Conservation (phyloP, 805 yeast species). For the Starmera pachycereana region DNA sequence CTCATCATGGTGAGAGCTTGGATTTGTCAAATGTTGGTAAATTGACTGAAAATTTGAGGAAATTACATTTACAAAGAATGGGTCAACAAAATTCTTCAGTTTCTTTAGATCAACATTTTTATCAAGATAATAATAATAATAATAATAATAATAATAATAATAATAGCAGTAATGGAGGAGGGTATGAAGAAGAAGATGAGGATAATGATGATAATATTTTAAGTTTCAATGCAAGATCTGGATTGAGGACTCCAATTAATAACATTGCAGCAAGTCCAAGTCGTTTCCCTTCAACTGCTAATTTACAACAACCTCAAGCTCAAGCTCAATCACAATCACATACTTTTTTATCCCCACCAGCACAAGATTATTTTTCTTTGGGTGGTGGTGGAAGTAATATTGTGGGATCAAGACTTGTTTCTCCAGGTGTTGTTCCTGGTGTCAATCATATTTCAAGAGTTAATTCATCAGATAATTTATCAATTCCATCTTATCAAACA, state of each 20-base stretch:
- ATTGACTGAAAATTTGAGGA: conserved; percentile 42
- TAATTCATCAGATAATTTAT: conserved; percentile 32
- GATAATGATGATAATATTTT: conserved; percentile 12
- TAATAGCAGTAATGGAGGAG: too few relatives aligned
- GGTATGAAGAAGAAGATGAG: conserved; percentile 6
- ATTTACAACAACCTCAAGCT: neutral
- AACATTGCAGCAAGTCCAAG: conserved; percentile 10
- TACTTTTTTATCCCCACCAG: conserved; percentile 1
- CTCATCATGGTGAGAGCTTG: conserved; percentile 11
- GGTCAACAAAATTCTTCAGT: conserved; percentile 23
- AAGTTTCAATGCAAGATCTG: conserved; percentile 6
- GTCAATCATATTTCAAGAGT: conserved; percentile 48
- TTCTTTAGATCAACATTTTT: conserved; percentile 4
- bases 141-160: too few relatives aligned
- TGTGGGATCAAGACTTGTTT: conserved; percentile 4
- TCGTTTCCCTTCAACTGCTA: neutral
- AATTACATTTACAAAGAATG: conserved; percentile 39
- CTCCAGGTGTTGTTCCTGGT: conserved; percentile 46
- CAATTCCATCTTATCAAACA: conserved; percentile 5
- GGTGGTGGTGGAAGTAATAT: conserved; percentile 9
- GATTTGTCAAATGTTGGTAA: conserved; percentile 20
- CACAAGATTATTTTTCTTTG: conserved; percentile 27
- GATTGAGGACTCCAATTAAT: conserved; percentile 1
- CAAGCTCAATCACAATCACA: neutral
- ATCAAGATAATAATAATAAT: too few relatives aligned